Evolutionary conservation across 2,329 filamentous ascomycete species (phyloP).

Genomic region (Cryphonectria naterciae): DNA sequence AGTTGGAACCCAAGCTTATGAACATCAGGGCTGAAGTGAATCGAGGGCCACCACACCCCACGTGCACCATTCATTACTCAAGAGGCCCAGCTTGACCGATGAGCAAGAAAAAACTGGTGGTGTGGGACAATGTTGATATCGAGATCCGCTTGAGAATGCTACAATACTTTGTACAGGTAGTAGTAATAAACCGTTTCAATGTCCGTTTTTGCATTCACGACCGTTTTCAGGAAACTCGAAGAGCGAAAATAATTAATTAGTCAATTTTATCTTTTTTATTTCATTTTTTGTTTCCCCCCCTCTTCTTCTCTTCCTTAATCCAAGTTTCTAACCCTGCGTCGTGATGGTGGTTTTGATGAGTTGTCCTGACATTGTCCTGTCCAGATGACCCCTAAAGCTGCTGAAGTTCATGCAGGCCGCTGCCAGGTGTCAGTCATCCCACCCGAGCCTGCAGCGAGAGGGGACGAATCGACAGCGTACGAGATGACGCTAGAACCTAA

Average conservation of each 20-base stretch:
- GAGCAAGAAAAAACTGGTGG: background rate
- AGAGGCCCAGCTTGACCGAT: background rate
- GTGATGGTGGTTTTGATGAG: conserved; percentile 25
- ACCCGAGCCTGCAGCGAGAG: conserved; percentile 1
- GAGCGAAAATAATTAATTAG: background rate
- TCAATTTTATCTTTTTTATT: background rate
- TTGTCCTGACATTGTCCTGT: conserved; percentile 24
- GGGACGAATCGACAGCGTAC: conserved; percentile 13
- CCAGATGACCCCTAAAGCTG: conserved; percentile 22
- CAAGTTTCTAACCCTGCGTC: background rate
- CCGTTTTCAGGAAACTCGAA: background rate
- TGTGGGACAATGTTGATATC: background rate
- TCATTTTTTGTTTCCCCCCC: background rate
- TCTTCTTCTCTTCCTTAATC: background rate
- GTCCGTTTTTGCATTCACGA: background rate
- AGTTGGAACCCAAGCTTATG: background rate
- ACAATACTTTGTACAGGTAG: background rate
- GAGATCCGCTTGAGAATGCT: background rate
- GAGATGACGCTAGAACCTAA: conserved; percentile 11
- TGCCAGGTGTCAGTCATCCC: conserved; percentile 27
- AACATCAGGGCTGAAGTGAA: background rate
- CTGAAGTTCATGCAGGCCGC: conserved; percentile 23
- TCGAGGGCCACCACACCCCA: background rate
- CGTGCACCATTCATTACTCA: background rate
- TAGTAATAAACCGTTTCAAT: background rate